A percentile compares a stretch with the other conserved stretches of the same genome.
These are phyloP conservation scores for Biscogniauxia marginata DNA, from an alignment of 2,329 filamentous ascomycete species.

Conservation along the genomic window DNA sequence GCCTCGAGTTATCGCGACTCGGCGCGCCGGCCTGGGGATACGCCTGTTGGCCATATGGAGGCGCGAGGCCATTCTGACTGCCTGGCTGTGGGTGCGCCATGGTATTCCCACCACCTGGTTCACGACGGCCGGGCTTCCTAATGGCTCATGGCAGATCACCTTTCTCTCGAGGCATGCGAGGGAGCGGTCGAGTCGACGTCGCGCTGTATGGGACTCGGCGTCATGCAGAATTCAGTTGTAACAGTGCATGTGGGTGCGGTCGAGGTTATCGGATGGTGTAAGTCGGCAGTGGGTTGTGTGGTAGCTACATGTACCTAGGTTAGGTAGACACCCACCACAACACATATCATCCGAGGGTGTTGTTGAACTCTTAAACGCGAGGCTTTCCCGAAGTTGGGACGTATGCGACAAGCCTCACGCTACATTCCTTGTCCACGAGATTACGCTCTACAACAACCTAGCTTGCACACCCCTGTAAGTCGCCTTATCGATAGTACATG, in stretches of 20 bases:
- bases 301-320: too few relatives aligned
- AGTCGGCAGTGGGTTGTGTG: not conserved
- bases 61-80: constrained; percentile 28
- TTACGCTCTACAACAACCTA: not conserved
- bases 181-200: constrained; percentile 1
- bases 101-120: constrained; percentile 17
- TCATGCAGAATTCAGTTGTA: not conserved
- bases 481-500: not conserved
- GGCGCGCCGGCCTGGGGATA: constrained; percentile 12
- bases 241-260: not conserved
- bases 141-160: constrained; percentile 10
- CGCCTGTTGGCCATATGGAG: constrained; percentile 22
- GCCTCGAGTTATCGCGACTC: constrained; percentile 29
- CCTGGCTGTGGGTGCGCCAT: constrained; percentile 27
- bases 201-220: too few relatives aligned
- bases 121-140: constrained; percentile 11
- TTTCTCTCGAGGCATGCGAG: not conserved
- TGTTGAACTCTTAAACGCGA: not conserved
- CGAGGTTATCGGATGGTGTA: not conserved
- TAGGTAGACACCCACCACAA: not conserved
- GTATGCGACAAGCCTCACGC: not conserved
- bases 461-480: not conserved
- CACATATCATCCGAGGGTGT: not conserved
- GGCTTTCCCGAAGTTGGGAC: not conserved
- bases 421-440: not conserved